These are phyloP conservation scores for Chlorella sp. DNA, from an alignment of 139 green algal species.

Conservation along the genomic window DNA sequence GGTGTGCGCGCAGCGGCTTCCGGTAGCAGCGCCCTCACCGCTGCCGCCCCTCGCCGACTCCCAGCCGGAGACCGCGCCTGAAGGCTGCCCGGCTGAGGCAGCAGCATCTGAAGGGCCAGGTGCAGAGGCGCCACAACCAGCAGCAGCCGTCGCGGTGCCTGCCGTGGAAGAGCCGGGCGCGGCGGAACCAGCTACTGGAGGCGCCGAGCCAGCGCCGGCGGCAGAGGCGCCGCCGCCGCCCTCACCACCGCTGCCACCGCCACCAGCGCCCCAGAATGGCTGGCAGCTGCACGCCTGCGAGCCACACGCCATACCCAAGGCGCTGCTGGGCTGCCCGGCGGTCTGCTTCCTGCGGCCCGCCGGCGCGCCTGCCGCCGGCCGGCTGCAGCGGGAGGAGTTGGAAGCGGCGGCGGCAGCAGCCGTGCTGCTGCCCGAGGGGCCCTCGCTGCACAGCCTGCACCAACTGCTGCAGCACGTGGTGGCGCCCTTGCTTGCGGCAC, in stretches of 20 bases:
- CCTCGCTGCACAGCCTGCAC: conserved; percentile 20
- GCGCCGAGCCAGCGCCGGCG: background rate
- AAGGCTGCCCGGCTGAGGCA: background rate
- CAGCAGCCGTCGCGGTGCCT: background rate
- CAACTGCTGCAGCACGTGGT: conserved; percentile 11
- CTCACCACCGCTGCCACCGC: background rate
- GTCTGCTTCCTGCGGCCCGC: background rate
- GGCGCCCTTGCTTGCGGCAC: conserved; percentile 8
- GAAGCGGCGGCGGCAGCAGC: background rate
- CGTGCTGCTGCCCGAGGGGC: conserved; percentile 7
- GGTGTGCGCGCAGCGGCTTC: background rate
- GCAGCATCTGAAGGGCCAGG: background rate
- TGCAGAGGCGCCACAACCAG: background rate
- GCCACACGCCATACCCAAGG: background rate
- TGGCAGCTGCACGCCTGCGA: background rate
- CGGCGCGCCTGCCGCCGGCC: no score
- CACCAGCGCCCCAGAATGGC: background rate
- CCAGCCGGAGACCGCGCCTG: background rate
- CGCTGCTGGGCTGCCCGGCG: background rate
- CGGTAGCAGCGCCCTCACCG: background rate
- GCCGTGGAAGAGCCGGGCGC: background rate
- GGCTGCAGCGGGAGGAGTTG: background rate
- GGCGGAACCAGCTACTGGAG: background rate
- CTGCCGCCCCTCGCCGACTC: background rate
- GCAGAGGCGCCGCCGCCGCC: background rate